phyloP scores from a whole-genome alignment of 2,329 filamentous ascomycete species.

The Amauroascus niger region DNA sequence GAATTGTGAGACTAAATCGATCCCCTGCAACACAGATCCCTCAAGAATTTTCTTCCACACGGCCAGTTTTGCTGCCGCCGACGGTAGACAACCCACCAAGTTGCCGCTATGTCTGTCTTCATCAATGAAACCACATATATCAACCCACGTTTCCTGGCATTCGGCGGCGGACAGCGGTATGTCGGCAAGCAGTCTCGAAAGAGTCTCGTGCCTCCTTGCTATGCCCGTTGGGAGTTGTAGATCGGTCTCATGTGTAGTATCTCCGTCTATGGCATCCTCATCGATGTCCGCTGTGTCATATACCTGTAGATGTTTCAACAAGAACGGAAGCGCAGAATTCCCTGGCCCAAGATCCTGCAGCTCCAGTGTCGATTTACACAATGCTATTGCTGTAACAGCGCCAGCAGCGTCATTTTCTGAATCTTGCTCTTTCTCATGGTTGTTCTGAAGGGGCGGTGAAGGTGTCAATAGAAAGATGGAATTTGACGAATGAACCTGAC shows the following conservation, averaged over 20 bases:
- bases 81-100: conserved; percentile 38
- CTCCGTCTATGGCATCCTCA: conserved; percentile 13
- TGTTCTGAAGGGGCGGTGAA: conserved; percentile 12
- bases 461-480: conserved; percentile 48
- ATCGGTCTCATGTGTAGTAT: not conserved
- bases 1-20: conserved; percentile 35
- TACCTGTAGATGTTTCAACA: conserved; percentile 25
- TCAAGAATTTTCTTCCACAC: conserved; percentile 41
- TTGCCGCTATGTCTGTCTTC: conserved; percentile 15
- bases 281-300: conserved; percentile 21
- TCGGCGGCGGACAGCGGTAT: conserved; percentile 45
- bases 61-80: conserved; percentile 38
- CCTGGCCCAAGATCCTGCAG: conserved; percentile 29
- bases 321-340: conserved; percentile 25
- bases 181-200: conserved; percentile 38
- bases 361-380: conserved; percentile 40
- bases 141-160: conserved; percentile 43
- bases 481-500: conserved; percentile 58
- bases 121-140: conserved; percentile 46
- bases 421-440: conserved; percentile 14
- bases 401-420: conserved; percentile 12
- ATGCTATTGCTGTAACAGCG: conserved; percentile 35
- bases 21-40: conserved; percentile 32
- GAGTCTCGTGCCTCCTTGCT: conserved; percentile 24
- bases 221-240: conserved; percentile 12